Evolutionary conservation across 1,284 basidiomycete genomes (phyloP), one percentile per base, ranked within the genome.

Genomic region (Leccinum huronense): DNA sequence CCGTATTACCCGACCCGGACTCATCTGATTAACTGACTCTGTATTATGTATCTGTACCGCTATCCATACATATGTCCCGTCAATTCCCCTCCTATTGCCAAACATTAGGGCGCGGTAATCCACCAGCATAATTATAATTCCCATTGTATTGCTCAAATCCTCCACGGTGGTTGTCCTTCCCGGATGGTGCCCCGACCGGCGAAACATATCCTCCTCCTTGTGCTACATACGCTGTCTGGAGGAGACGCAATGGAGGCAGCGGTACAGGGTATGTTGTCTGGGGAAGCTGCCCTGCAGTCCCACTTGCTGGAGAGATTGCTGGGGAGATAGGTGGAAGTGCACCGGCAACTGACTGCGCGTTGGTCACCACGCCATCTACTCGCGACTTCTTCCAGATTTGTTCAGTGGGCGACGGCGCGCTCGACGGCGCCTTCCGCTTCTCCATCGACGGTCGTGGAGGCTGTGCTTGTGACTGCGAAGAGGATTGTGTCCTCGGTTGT

Each of bases 301-400:
- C 62, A 53, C 60, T 54, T 23, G 51, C 62, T 36, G 71, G 71
- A 2, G 71, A 70, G 59, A 75, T 54, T 23, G 51, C 62, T 36
- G 71, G 71, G 3, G 71, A 70, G 59, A 75, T 70, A 30, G 71
- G 67, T 5, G 66, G 65, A 62, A 72, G 72, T 48, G 57, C 8
- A 36, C 48, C 57, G 33, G 68, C 31, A 59, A 64, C 60, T 38
- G 64, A 31, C 33, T 60, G 71, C 19, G 48, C 8, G 27, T 60
- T 68, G 19, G 63, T 56, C 63, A 66, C 56, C 63, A 73, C 40
- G 14, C 64, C 55, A 62, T 87, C 85, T 57, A 80, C 71, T 58
- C 88, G 82, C 6, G 84, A 83, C 73, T 89, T 90, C 79, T 91
- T 92, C 89, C 88, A 90, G 36, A 86, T 81, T 66, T 81, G 81